Base-by-base conservation (phyloP, 768 basidiomycete species). In the Boletus sp. region DNA sequence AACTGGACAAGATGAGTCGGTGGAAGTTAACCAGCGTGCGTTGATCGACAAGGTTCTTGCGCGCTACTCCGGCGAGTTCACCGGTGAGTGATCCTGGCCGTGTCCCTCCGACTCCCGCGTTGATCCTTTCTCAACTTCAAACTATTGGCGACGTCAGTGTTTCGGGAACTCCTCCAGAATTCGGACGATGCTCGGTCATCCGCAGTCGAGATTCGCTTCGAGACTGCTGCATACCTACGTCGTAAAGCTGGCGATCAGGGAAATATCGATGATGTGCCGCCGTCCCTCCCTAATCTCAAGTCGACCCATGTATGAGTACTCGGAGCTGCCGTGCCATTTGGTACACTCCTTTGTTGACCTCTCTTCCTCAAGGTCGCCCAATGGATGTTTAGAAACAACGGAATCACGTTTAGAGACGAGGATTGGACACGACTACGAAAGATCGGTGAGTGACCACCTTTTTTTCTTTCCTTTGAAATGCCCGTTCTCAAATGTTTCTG, bases 11-110 rank as follows among this genome's bases (percentile, higher is more conserved):
- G 90, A 91, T 65, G 90, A 91, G 66, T 82, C 87, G 1, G 88
- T 94, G 0, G 89, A 95, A 73, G 94, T 96, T 46, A 96, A 96
- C 71, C 95, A 96, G 70, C 83, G 95, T 18, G 94, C 94, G n/a
- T 77, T 97, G 55, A 96, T 98, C 52, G 95, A 97, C 79, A 98
- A 94, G 75, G 92, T 98, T 24, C 84, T 99, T 20, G 94, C 96
- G 10, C 80, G 96, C 28, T 99, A 99, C 74, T 92, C 90, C 12
- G 95, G 93, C 51, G 94, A 97, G 76, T 92, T 94, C 64, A 96
- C 94, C 6, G 84, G 81, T 84, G 50, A 55, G 75, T 8, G 29
- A 17, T 41, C 39, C 7, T 18, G 33, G 7, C 11, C 0, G 5
- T 6, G 7, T 53, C 40, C 2, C 3, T 2, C 10, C 6, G 17